Percentiles rank a stretch among this genome's conserved stretches.
Evolutionary conservation across 371 early-diverging fungal species (phyloP).

Genomic region (Mortierella sp.): DNA sequence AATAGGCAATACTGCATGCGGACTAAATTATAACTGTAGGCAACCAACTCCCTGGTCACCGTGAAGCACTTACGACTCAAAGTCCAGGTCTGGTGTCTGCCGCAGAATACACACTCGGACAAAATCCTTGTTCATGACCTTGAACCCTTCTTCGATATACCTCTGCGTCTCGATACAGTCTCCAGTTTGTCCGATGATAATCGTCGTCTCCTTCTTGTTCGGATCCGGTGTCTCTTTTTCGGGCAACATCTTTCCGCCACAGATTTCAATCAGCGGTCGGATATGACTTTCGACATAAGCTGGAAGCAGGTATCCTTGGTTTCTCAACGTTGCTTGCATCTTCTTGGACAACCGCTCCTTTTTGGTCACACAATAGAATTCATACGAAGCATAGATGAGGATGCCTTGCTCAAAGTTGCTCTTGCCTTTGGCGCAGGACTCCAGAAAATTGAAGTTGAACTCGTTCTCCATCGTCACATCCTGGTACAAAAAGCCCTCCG

Average conservation of each 20-base stretch:
- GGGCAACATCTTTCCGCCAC: background rate
- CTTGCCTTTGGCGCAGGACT: slow-evolving; percentile 5
- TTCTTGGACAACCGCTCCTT: background rate
- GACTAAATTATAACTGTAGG: background rate
- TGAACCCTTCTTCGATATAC: slow-evolving; percentile 6
- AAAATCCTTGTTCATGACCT: slow-evolving; percentile 23
- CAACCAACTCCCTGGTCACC: background rate
- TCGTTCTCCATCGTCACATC: slow-evolving; percentile 11
- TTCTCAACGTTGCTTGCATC: background rate
- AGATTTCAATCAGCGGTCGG: background rate
- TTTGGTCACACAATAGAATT: slow-evolving; percentile 19
- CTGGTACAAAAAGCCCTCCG: slow-evolving; percentile 4
- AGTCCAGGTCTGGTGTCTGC: slow-evolving; percentile 6
- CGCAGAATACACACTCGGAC: slow-evolving; percentile 10
- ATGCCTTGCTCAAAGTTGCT: background rate
- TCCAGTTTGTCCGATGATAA: slow-evolving; percentile 22
- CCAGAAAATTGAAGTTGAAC: slow-evolving; percentile 9
- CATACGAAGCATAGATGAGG: background rate
- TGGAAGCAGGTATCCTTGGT: background rate
- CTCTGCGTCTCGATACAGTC: background rate
- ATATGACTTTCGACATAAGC: background rate
- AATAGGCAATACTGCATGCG: background rate
- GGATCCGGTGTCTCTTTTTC: background rate
- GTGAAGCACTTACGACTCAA: slow-evolving; percentile 12
- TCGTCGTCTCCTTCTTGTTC: background rate